A percentile compares a stretch with the other conserved stretches of the same genome.
Conservation (phyloP, 2,329 filamentous ascomycete genomes). For the Bimuria novae-zelandiae region DNA sequence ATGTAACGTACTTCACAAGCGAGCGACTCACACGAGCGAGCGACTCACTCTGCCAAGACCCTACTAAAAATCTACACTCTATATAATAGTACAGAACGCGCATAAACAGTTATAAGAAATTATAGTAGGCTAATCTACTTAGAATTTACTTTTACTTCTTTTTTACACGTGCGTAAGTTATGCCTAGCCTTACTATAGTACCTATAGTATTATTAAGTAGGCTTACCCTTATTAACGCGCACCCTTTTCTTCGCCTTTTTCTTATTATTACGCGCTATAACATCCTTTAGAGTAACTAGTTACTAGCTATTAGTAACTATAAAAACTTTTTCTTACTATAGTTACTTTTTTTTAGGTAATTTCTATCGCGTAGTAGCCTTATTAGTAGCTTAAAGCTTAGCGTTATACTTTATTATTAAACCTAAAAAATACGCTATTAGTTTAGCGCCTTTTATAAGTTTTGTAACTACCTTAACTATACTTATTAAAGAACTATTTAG, state of each 20-base stretch:
- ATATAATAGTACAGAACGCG: no score
- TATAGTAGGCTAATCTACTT: no score
- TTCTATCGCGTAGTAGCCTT: conserved; percentile 11
- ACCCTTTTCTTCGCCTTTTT: background rate
- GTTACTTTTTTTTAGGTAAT: conserved; percentile 10
- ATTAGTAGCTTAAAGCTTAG: conserved; percentile 12
- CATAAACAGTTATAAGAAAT: no score
- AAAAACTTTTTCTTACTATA: conserved; percentile 5
- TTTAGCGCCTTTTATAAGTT: conserved; percentile 10
- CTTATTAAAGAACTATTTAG: conserved; percentile 15
- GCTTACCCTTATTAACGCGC: background rate
- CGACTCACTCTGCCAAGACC: no score
- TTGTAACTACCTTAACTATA: conserved; percentile 11
- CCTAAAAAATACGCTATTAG: conserved; percentile 8
- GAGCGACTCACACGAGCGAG: no score
- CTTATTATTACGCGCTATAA: background rate
- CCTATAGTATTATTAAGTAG: no score
- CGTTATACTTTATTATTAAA: conserved; percentile 8
- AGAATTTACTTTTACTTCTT: no score
- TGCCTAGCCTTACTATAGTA: background rate
- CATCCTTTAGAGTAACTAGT: background rate
- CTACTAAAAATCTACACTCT: no score
- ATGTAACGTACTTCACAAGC: no score
- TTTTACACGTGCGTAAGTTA: conserved; percentile 10
- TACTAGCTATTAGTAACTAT: background rate